These are phyloP conservation scores for Coniochaeta hoffmannii DNA, from an alignment of 2,329 filamentous ascomycete genomes.

Conservation along the genomic window DNA sequence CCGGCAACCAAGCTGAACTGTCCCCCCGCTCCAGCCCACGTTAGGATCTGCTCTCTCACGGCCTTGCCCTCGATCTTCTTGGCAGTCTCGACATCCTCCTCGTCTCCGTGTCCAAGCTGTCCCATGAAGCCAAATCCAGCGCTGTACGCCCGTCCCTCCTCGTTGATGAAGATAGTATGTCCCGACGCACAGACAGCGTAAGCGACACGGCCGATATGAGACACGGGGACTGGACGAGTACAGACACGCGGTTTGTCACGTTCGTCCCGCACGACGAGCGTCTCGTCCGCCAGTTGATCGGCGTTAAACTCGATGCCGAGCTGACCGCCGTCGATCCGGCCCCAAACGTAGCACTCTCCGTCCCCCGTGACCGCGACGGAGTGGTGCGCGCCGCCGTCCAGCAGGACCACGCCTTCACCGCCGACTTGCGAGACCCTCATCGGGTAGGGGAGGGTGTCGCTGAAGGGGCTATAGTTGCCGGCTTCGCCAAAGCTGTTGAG, in stretches of 20 bases:
- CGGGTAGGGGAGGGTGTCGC: conserved; percentile 49
- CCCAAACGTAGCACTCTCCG: conserved; percentile 30
- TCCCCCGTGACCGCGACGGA: conserved; percentile 34
- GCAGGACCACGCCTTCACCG: conserved; percentile 40
- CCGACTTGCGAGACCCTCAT: conserved; percentile 44
- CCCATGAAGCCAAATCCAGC: conserved; percentile 5
- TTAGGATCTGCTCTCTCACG: background rate
- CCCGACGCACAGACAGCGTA: conserved; percentile 6
- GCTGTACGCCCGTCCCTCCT: conserved; percentile 4
- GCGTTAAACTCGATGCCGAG: conserved; percentile 4
- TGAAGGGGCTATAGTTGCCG: conserved; percentile 42
- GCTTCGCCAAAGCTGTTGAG: conserved; percentile 60
- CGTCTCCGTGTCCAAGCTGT: conserved; percentile 6
- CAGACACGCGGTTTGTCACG: conserved; percentile 7
- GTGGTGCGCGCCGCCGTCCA: conserved; percentile 57
- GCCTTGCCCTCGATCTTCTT: conserved; percentile 9
- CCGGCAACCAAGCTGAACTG: background rate
- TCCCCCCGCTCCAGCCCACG: background rate
- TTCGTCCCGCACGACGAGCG: conserved; percentile 3
- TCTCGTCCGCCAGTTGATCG: conserved; percentile 5
- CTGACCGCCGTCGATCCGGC: conserved; percentile 16
- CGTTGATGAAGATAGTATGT: conserved; percentile 8
- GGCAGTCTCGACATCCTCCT: conserved; percentile 13
- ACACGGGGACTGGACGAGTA: conserved; percentile 2
- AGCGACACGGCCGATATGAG: background rate